A percentile compares a stretch with the other conserved stretches of the same genome.
Conservation (phyloP, 2,329 filamentous ascomycete genomes). For the Stachybotrys chlorohalonatus region DNA sequence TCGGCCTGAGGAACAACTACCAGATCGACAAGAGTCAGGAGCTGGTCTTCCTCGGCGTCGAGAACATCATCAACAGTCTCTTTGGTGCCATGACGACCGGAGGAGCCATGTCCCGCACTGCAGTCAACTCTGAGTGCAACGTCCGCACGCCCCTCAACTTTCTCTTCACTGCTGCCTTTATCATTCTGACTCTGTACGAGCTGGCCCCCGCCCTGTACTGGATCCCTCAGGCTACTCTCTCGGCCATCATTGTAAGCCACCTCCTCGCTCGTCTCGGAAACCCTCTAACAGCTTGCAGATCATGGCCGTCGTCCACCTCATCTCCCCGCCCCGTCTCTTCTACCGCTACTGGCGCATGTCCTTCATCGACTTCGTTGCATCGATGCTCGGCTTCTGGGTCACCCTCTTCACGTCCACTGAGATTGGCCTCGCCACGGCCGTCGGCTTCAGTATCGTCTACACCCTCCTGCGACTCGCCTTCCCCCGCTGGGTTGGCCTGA, state of each 20-base stretch:
- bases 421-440: constrained; percentile 48
- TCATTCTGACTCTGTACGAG: constrained; percentile 53
- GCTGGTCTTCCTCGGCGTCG: constrained; percentile 52
- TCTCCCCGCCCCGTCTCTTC: constrained; percentile 48
- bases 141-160: constrained; percentile 55
- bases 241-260: constrained; percentile 48
- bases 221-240: constrained; percentile 57
- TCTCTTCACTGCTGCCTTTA: constrained; percentile 50
- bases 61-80: constrained; percentile 56
- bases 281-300: constrained; percentile 27
- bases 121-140: constrained; percentile 56
- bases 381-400: constrained; percentile 56
- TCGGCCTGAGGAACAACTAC: constrained; percentile 53
- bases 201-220: constrained; percentile 54
- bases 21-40: constrained; percentile 56
- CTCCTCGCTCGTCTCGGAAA: background rate
- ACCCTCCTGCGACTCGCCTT: constrained; percentile 51
- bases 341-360: constrained; percentile 57
- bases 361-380: constrained; percentile 53
- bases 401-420: constrained; percentile 53
- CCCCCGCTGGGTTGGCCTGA: constrained; percentile 25
- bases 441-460: constrained; percentile 56
- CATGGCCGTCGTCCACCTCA: constrained; percentile 53
- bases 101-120: constrained; percentile 58
- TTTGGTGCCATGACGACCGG: constrained; percentile 56